Evolutionary conservation across 2,329 filamentous ascomycete genomes (phyloP), one percentile per base, ranked within the genome.

Genomic region (Fragosphaeria purpurea): DNA sequence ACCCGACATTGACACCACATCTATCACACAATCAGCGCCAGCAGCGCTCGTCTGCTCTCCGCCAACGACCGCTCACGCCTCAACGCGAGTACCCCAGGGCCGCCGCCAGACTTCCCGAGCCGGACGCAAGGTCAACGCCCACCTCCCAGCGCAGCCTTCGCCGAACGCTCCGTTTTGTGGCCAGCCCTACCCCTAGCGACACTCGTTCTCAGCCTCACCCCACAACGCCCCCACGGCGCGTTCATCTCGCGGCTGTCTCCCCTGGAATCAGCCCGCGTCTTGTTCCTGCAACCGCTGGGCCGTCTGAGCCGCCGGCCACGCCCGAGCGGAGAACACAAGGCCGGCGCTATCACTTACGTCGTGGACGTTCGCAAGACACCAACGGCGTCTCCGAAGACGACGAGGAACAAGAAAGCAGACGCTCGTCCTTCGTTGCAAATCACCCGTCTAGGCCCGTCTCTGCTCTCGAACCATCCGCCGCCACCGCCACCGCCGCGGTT

Each of bases 131-230:
- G 62, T 67, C 70, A 32, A 72, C 74, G 34, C 67, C 74, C 50
- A 69, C 71, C 51, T 76, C 75, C 40, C 67, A 69, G 54, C 69
- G 68, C 56, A 65, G 63, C 50, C 70, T 79, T 58, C 75, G 74
- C 53, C 73, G 73, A 57, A 78, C 75, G 7, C 70, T 75, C 13
- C 75, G 67, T 55, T 77, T 77, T 59, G 68, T 70, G 46, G 65
- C 65, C 33, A 69, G 67, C 50, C 71, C 71, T 41, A 67, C 70
- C 50, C 69, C 67, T 12, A 61, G 60, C 32, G 42, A 30, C 3
- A 37, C n/a, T 5, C 40, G 35, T 6, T 33, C 13, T 1, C 52
- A 40, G 13, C n/a, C 41, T 9, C 13, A 9, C n/a, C 35, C 50
- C 6, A 49, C 44, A 6, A 41, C 43, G 7, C 33, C 58, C 44